Base-by-base conservation (phyloP, 768 basidiomycete genomes). In the Boletus tomentosulus region DNA sequence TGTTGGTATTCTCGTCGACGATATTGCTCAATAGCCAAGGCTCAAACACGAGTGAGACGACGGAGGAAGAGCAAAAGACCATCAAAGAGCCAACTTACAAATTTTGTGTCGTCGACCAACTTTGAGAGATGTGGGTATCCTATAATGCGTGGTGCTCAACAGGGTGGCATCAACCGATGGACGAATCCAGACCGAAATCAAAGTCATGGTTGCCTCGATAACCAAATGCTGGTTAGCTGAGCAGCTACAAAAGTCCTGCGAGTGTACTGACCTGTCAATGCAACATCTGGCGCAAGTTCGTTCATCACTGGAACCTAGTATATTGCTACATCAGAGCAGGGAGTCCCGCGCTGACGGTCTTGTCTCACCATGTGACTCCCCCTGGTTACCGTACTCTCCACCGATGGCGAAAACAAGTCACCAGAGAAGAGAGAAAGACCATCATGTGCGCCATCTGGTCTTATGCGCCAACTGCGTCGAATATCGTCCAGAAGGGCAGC, bases 11-110 rank as follows among this genome's bases (percentile, higher is more conserved):
- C 13, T 72, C 76, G 62, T 93, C 87, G 48, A 89, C 71, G 62
- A 96, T 88, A 64, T 97, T 97, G 65, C 90, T 92, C 53, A 96
- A 66, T 31, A 96, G 71, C 93, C 93, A 95, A 19, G 93, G 92
- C 89, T 91, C 61, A 49, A 30, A 31, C 15, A 33, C 31, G 34
- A 47, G 24, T 59, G 37, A 57, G 55, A 45, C 12, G 0, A 2
- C n/a, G 19, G 4, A 19, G 15, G 12, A 31, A 46, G n/a, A 12
- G 27, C 25, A 6, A 7, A 24, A 10, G 15, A 9, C 16, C 0
- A 42, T 30, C 8, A 15, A 6, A 25, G 31, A 43, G 11, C 28
- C 28, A 15, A 75, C 85, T 59, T 61, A 89, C 90, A 71, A 93
- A 95, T 16, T 72, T 81, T 5, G 85, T 87, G 54, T 89, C 86